Conservation (phyloP, 2,329 filamentous ascomycete species). For the Leptosphaerulina australis region DNA sequence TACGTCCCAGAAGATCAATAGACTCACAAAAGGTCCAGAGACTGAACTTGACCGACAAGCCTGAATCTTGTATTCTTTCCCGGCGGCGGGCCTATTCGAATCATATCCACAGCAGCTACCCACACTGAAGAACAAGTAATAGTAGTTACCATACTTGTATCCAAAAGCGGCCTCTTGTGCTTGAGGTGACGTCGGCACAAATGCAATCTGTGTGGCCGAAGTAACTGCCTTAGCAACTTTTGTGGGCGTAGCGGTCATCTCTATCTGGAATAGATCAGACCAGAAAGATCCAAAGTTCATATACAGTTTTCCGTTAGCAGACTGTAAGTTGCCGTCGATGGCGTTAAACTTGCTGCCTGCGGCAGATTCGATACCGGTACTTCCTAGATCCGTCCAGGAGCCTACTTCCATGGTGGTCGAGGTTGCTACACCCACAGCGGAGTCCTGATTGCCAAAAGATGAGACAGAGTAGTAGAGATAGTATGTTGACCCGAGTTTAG, state of each 20-base stretch:
- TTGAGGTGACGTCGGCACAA: slow-evolving; percentile 56
- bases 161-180: slow-evolving; percentile 63
- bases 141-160: slow-evolving; percentile 61
- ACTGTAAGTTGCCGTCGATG: slow-evolving; percentile 57
- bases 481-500: slow-evolving; percentile 62
- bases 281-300: slow-evolving; percentile 72
- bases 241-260: slow-evolving; percentile 49
- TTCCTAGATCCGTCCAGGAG: slow-evolving; percentile 64
- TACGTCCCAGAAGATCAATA: too few species aligned
- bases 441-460: slow-evolving; percentile 63
- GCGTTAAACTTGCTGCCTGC: slow-evolving; percentile 49
- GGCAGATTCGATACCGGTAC: slow-evolving; percentile 54
- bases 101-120: slow-evolving; percentile 67
- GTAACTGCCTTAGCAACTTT: slow-evolving; percentile 37
- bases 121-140: slow-evolving; percentile 67
- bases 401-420: slow-evolving; percentile 57
- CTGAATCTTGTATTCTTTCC: slow-evolving; percentile 67
- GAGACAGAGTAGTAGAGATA: slow-evolving; percentile 69
- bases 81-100: slow-evolving; percentile 55
- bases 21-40: slow-evolving; percentile 56
- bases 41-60: slow-evolving; percentile 62
- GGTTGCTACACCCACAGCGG: slow-evolving; percentile 64
- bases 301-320: slow-evolving; percentile 50
- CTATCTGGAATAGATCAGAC: slow-evolving; percentile 66
- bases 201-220: slow-evolving; percentile 56